Evolutionary conservation across 352 stramenopile species (phyloP).

Genomic region (Thraustochytrium sp.): DNA sequence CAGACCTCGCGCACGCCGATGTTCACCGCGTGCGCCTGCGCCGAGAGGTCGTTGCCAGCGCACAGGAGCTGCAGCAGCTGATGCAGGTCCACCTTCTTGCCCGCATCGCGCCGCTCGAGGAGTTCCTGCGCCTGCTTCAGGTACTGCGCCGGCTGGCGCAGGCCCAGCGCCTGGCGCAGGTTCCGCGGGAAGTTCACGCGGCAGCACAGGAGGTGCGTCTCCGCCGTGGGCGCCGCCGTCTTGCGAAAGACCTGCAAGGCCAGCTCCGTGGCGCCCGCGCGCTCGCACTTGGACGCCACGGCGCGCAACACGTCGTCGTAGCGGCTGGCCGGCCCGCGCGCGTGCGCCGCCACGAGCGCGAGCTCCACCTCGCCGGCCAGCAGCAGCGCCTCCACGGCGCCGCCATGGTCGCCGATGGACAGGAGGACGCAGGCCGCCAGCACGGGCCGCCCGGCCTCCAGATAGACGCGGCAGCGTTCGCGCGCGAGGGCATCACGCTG

Average conservation of each 20-base stretch:
- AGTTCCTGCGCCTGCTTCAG: constrained; percentile 18
- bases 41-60: not conserved
- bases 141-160: not conserved
- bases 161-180: not conserved
- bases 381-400: not conserved
- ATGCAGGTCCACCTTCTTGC: not conserved
- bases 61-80: not conserved
- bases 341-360: not conserved
- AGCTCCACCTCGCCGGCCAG: not conserved
- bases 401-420: not conserved
- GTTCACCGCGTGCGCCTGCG: not conserved
- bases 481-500: constrained; percentile 1
- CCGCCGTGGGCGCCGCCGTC: not conserved
- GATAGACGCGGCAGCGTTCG: not conserved
- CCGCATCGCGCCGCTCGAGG: not conserved
- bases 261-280: not conserved
- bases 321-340: no score
- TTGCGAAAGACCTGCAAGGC: constrained; percentile 15
- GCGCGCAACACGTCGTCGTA: not conserved
- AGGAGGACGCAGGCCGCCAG: constrained; percentile 3
- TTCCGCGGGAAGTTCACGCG: not conserved
- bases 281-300: constrained; percentile 1
- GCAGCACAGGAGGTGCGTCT: not conserved
- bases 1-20: not conserved
- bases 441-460: not conserved